Conservation (phyloP, 768 basidiomycete genomes). For the Tulasnella sp. region DNA sequence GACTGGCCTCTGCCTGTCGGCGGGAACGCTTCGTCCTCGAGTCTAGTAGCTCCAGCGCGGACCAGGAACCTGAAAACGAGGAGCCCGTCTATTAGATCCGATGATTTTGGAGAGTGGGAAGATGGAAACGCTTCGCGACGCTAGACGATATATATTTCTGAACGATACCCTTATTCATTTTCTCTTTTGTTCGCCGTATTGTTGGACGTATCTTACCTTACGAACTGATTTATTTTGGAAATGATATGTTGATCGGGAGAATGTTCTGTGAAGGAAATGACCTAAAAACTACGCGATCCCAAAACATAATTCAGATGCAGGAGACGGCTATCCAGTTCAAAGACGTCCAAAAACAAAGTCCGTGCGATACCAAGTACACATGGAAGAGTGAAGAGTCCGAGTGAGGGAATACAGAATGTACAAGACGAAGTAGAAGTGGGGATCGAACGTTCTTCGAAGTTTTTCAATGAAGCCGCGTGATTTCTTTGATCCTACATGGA, state of each 20-base stretch:
- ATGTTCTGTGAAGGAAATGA: background rate
- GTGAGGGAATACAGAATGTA: background rate
- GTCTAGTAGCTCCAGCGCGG: background rate
- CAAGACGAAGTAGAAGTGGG: background rate
- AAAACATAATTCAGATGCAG: background rate
- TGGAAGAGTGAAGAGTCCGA: background rate
- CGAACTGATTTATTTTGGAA: background rate
- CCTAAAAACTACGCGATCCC: background rate
- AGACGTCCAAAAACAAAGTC: background rate
- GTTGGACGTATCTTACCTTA: background rate
- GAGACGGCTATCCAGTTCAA: background rate
- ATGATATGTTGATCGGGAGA: background rate
- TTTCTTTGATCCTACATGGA: background rate
- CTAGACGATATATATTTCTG: background rate
- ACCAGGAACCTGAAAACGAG: background rate
- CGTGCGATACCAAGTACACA: background rate
- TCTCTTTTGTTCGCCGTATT: background rate
- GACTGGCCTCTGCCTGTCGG: background rate
- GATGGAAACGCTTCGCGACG: slow-evolving; percentile 10
- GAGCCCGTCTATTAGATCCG: slow-evolving; percentile 26
- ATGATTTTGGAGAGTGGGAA: slow-evolving; percentile 35
- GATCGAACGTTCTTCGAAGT: background rate
- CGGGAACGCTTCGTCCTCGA: background rate
- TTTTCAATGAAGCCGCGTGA: background rate
- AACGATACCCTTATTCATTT: background rate